Evolutionary conservation across 768 basidiomycete species (phyloP), one percentile per base, ranked within the genome.

Genomic region (Cystofilobasidium capitatum): DNA sequence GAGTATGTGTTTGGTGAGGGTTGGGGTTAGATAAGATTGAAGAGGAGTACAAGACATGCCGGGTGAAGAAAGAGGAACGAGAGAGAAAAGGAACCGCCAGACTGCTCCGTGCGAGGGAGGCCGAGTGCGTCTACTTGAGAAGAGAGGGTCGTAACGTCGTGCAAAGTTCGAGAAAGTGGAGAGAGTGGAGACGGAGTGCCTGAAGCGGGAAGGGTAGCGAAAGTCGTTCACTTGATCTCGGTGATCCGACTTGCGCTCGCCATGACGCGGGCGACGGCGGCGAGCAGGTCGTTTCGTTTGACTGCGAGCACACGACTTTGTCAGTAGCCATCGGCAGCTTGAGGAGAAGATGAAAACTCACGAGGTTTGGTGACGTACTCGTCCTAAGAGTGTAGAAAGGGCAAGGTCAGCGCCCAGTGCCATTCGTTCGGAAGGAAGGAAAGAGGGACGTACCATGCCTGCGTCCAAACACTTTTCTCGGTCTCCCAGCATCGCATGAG

Each of bases 401-500:
- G 14, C 3, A 5, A 22, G 14, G 26, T 33, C 51, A 63, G 35
- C 24, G 0, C 16, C 24, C 45, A 39, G 59, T 54, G 54, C 58
- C 62, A 70, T 49, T 39, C 36, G 69, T 33, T 33, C 66, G 59
- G 35, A 67, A 54, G 44, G 14, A 13, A 64, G 39, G n/a, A 66
- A 40, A 45, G 22, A 42, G 51, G 37, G 49, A 70, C 65, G 67
- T 13, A 64, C 72, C 71, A 73, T 72, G 37, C 76, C 76, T 0
- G 77, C 77, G 31, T 74, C 73, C 1, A 78, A 64, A 70, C 77
- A 78, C 63, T 74, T 69, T 55, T 78, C 77, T 40, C 76, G 75
- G 67, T 78, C 77, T 10, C 77, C 70, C 57, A 77, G 74, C 76
- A 77, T 97, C 59, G 94, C 94, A 78, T 99, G 94, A 3, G 94